phyloP scores from a whole-genome alignment of 169 alveolate species.

The Plasmodium ovale region DNA sequence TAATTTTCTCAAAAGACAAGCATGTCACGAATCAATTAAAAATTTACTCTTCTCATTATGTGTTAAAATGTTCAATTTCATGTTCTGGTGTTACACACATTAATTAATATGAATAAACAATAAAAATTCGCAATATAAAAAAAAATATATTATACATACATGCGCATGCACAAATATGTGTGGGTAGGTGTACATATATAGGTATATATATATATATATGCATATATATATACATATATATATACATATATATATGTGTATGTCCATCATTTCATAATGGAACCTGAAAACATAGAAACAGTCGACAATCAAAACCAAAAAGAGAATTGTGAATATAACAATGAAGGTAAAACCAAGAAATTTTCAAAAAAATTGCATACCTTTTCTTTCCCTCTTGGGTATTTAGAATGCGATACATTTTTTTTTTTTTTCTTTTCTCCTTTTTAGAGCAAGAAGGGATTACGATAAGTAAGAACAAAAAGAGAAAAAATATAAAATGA shows the following conservation, averaged over 20 bases:
- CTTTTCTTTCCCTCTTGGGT: not conserved
- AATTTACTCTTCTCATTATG: not conserved
- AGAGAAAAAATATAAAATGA: slow-evolving; percentile 5
- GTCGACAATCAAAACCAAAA: slow-evolving; percentile 5
- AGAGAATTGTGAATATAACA: not conserved
- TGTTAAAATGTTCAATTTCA: not conserved
- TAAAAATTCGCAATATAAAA: not conserved
- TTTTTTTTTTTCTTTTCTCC: not conserved
- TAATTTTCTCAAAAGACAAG: slow-evolving; percentile 6
- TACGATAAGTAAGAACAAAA: slow-evolving; percentile 18
- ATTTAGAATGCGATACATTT: not conserved
- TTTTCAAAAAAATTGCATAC: not conserved
- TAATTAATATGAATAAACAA: not conserved
- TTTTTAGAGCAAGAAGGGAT: slow-evolving; percentile 26
- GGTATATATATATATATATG: too few relatives aligned
- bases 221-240: too few relatives aligned
- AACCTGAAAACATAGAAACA: slow-evolving; percentile 28
- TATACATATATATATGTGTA: too few relatives aligned
- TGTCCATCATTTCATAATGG: slow-evolving; percentile 29
- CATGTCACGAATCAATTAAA: not conserved
- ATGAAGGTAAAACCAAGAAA: slow-evolving; percentile 36
- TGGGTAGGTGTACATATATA: too few relatives aligned
- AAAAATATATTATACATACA: not conserved
- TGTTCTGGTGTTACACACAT: not conserved
- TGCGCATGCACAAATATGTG: too few relatives aligned